phyloP scores from a whole-genome alignment of 2,329 filamentous ascomycete species.

The Aspergillus niger region DNA sequence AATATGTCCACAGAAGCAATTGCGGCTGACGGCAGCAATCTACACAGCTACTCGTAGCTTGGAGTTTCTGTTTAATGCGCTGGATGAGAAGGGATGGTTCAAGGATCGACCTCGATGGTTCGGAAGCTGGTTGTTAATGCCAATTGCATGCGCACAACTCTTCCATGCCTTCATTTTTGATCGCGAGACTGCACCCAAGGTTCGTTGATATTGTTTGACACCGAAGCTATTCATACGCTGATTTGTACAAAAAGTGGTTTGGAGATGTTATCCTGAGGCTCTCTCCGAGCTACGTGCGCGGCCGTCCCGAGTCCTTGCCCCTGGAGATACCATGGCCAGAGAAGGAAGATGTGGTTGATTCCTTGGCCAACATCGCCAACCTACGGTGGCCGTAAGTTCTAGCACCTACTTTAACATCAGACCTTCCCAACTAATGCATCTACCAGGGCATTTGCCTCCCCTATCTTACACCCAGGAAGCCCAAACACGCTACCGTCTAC shows the following conservation, averaged over 20 bases:
- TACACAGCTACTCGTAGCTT: slow-evolving; percentile 78
- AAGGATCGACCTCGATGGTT: slow-evolving; percentile 78
- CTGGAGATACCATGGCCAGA: slow-evolving; percentile 70
- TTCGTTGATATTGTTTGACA: slow-evolving; percentile 40
- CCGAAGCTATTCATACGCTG: neutral
- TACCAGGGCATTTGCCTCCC: slow-evolving; percentile 73
- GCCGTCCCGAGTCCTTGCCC: slow-evolving; percentile 69
- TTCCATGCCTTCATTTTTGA: slow-evolving; percentile 77
- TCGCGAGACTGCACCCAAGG: slow-evolving; percentile 69
- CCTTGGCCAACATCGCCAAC: slow-evolving; percentile 75
- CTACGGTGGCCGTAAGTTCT: slow-evolving; percentile 78
- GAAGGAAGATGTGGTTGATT: slow-evolving; percentile 75
- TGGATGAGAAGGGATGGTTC: slow-evolving; percentile 71
- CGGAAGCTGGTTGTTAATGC: slow-evolving; percentile 80
- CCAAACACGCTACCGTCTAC: slow-evolving; percentile 60
- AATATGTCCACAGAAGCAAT: slow-evolving; percentile 68
- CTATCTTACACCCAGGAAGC: slow-evolving; percentile 78
- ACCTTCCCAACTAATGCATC: neutral
- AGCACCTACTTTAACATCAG: neutral
- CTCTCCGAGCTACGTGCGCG: slow-evolving; percentile 77
- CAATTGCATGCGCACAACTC: slow-evolving; percentile 73
- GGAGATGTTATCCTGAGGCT: slow-evolving; percentile 68
- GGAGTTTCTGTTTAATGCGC: slow-evolving; percentile 82
- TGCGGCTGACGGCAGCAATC: slow-evolving; percentile 79
- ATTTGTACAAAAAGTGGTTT: slow-evolving; percentile 49